These are phyloP conservation scores for Besnoitia besnoiti DNA, from an alignment of 169 alveolate genomes.

Conservation along the genomic window DNA sequence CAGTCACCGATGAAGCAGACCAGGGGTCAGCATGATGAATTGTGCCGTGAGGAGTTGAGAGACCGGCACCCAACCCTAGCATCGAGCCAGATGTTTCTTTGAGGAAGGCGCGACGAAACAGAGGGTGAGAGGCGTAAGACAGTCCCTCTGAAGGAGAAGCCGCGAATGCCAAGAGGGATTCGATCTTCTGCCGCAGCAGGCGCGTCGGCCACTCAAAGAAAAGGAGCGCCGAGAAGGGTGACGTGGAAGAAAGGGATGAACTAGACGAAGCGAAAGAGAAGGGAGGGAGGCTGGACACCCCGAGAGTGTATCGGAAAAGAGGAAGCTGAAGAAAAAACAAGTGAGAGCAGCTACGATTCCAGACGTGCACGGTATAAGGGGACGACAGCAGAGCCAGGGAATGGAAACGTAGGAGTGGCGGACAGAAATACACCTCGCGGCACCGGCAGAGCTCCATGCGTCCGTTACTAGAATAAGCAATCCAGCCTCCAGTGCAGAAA, in stretches of 20 bases:
- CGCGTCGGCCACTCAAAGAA: slow-evolving; percentile 22
- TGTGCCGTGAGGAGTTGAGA: neutral
- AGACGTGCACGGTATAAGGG: too few species aligned
- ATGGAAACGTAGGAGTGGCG: too few species aligned
- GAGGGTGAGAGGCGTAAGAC: neutral
- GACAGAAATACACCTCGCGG: too few species aligned
- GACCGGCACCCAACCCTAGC: neutral
- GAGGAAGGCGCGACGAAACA: slow-evolving; percentile 15
- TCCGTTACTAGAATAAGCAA: too few species aligned
- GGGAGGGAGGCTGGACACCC: neutral
- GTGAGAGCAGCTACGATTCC: too few species aligned
- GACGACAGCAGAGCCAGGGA: too few species aligned
- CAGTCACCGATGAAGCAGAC: neutral
- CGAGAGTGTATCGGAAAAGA: neutral
- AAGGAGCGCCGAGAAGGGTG: neutral
- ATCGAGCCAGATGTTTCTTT: neutral
- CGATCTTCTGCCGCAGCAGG: neutral
- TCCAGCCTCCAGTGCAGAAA: too few species aligned
- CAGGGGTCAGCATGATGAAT: neutral
- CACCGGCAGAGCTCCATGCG: too few species aligned
- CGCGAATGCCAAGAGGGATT: neutral
- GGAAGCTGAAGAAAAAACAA: neutral
- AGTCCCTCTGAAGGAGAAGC: slow-evolving; percentile 29
- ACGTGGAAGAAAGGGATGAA: neutral
- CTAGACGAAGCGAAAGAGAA: neutral